A percentile compares a stretch with the other conserved stretches of the same genome.
Conservation (phyloP, 2,329 filamentous ascomycete species). For the Stylonectria norvegica region DNA sequence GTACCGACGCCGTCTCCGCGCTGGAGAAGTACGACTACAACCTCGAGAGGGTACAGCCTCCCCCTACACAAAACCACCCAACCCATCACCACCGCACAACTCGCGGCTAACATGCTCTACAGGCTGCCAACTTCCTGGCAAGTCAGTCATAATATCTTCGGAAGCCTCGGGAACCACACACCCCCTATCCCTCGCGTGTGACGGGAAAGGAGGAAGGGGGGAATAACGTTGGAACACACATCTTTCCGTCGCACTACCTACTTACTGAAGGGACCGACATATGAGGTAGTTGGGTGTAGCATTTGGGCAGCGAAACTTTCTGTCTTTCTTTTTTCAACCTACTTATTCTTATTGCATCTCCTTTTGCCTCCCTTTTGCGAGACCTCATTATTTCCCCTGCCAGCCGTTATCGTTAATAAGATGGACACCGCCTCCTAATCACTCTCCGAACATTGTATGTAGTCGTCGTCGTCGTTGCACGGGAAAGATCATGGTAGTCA, state of each 20-base stretch:
- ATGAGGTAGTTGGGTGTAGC: not conserved
- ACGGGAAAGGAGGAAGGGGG: too few species aligned
- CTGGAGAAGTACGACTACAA: conserved; percentile 96
- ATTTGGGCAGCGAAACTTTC: not conserved
- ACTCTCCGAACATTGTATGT: conserved; percentile 7
- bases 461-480: conserved; percentile 3
- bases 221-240: too few species aligned
- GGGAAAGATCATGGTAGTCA: conserved; percentile 2
- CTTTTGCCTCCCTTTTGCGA: not conserved
- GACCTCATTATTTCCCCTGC: too few species aligned
- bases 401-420: too few species aligned
- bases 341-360: not conserved
- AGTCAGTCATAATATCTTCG: conserved; percentile 45
- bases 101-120: conserved; percentile 13
- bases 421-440: conserved; percentile 3
- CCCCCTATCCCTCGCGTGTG: too few species aligned
- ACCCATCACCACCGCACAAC: too few species aligned
- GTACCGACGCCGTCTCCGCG: conserved; percentile 70
- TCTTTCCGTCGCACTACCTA: too few species aligned
- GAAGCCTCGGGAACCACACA: too few species aligned
- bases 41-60: conserved; percentile 75
- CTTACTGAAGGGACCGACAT: too few species aligned
- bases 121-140: conserved; percentile 55
- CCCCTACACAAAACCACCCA: not conserved
- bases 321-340: not conserved